A percentile compares a stretch with the other conserved stretches of the same genome.
These are phyloP conservation scores for Penicillium longicatenatum DNA, from an alignment of 495 filamentous ascomycete genomes.

Conservation along the genomic window DNA sequence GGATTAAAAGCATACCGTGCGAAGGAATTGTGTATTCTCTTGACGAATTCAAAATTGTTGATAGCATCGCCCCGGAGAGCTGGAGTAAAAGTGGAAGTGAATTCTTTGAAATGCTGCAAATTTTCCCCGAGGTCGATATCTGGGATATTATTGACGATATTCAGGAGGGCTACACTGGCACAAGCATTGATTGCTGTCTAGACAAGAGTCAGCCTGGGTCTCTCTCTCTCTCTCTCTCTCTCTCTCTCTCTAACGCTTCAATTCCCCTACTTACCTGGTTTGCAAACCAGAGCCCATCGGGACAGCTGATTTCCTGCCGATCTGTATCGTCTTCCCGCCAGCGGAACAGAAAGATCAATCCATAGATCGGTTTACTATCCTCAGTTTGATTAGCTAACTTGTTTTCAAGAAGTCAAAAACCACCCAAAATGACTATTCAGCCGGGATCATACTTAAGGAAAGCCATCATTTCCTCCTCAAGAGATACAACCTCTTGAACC, in stretches of 20 bases:
- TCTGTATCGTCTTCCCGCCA: conserved; percentile 62
- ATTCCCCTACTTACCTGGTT: conserved; percentile 65
- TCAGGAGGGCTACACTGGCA: conserved; percentile 83
- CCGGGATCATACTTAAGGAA: conserved; percentile 54
- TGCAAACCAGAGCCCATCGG: conserved; percentile 84
- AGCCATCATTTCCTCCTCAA: conserved; percentile 70
- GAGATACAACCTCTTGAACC: conserved; percentile 74
- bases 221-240: background rate
- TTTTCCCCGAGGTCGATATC: conserved; percentile 64
- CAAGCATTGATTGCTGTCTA: conserved; percentile 82
- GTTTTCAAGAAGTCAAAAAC: background rate
- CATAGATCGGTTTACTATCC: conserved; percentile 69
- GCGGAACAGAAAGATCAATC: conserved; percentile 81
- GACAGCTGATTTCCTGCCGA: conserved; percentile 60
- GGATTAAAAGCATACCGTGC: conserved; percentile 60
- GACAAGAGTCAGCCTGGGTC: conserved; percentile 8
- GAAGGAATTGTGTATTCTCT: conserved; percentile 83
- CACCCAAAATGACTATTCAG: background rate
- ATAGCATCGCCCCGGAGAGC: conserved; percentile 74
- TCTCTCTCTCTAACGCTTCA: background rate
- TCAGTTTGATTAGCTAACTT: conserved; percentile 10
- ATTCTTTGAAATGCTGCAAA: conserved; percentile 68
- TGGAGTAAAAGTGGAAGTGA: conserved; percentile 67
- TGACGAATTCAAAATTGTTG: conserved; percentile 73
- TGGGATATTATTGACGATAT: conserved; percentile 84